phyloP scores from a whole-genome alignment of 2,329 filamentous ascomycete species.

The Diaporthe sp. region DNA sequence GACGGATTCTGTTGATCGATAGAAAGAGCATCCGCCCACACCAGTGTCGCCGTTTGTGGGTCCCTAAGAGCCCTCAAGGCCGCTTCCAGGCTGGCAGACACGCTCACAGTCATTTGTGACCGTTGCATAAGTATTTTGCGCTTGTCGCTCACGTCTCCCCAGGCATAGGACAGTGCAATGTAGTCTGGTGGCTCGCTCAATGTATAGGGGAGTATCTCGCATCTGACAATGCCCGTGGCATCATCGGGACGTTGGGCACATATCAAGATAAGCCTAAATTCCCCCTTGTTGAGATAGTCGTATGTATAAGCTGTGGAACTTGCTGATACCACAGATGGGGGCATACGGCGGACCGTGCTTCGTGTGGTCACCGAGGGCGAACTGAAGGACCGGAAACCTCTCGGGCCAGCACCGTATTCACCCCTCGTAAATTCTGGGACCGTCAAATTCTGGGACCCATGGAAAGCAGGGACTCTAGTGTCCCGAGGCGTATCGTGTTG shows the following conservation, averaged over 20 bases:
- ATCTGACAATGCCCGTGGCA: constrained; percentile 5
- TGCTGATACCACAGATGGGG: not conserved
- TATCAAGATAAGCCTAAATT: constrained; percentile 4
- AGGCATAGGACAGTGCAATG: constrained; percentile 22
- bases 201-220: not conserved
- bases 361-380: not conserved
- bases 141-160: constrained; percentile 1
- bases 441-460: not conserved
- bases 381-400: not conserved
- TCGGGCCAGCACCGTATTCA: not conserved
- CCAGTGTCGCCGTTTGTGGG: too few species aligned
- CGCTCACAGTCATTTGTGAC: not conserved
- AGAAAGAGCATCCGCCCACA: constrained; percentile 25
- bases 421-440: not conserved
- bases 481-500: not conserved
- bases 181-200: not conserved
- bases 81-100: not conserved
- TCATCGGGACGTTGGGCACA: not conserved
- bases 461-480: not conserved
- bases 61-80: not conserved
- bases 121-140: not conserved
- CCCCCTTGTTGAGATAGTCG: not conserved
- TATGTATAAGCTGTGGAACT: not conserved
- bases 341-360: not conserved
- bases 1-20: not conserved